Base-by-base conservation (phyloP, 495 filamentous ascomycete genomes). In the Rostrohypoxylon terebratum region DNA sequence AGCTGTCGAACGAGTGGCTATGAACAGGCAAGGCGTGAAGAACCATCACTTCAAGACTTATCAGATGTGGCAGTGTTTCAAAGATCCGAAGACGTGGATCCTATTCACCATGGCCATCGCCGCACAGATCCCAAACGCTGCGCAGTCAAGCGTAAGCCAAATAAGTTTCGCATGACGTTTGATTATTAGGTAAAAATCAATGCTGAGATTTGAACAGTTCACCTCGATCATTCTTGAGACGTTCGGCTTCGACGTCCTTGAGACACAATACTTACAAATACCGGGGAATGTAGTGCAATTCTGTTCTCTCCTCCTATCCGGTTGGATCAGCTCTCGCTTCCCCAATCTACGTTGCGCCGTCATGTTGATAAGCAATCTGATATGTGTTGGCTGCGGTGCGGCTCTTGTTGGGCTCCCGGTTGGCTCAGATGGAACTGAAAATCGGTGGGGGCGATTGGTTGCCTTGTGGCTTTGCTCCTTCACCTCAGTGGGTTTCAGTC, bases 21-120 rank as follows among this genome's bases (percentile, higher is more conserved):
- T 78, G 11, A 89, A 90, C 55, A 83, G 85, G 38, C 88, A 88
- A 10, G 88, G 88, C 18, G 82, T 90, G 9, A 88, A 90, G 79
- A 90, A 90, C 44, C 87, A 87, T 63, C 85, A 88, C 58, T 82
- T 83, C 61, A 77, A 78, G 33, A 63, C 55, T 13, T 79, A 82
- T 48, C 81, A 83, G 70, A 81, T 90, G 59, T 86, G 85, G 66
- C 88, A 91, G 64, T 84, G 87, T 0, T 76, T 90, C 3, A 20
- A 80, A 28, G 89, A 91, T 68, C 89, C 88, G 1, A 86, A 89
- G 79, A 87, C 87, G 0, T 87, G 83, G 83, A 70, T 81, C 13
- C 63, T 80, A 45, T 80, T 80, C 55, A 28, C 77, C 42, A 80
- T 80, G 76, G 78, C 84, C 3, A 57, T 80, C 0, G 45, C 80